A percentile compares a stretch with the other conserved stretches of the same genome.
Conservation (phyloP, 805 yeast genomes). For the Diddensiella transvaalensis region DNA sequence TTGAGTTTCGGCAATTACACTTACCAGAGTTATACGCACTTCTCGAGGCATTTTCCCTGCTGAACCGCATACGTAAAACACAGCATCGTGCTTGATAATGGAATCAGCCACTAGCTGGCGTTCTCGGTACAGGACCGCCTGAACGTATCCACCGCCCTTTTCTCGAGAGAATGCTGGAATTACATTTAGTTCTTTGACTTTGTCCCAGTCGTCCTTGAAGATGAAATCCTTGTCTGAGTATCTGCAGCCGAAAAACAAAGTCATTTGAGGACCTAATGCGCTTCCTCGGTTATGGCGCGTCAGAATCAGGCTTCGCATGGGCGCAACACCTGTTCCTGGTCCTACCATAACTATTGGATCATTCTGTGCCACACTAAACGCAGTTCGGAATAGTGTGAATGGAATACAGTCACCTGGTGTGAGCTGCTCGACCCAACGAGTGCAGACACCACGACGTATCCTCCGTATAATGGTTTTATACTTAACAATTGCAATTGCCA, state of each 20-base stretch:
- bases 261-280: constrained; percentile 28
- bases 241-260: constrained; percentile 76
- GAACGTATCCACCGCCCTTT: constrained; percentile 60
- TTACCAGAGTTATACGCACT: constrained; percentile 74
- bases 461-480: constrained; percentile 78
- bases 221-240: constrained; percentile 61
- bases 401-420: constrained; percentile 46
- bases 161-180: constrained; percentile 46
- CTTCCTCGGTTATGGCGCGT: constrained; percentile 13
- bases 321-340: constrained; percentile 98
- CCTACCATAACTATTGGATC: constrained; percentile 68
- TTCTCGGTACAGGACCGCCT: constrained; percentile 59
- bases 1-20: constrained; percentile 49
- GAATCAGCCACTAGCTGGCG: constrained; percentile 48
- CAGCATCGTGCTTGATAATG: constrained; percentile 52
- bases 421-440: constrained; percentile 64
- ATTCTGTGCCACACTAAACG: constrained; percentile 35
- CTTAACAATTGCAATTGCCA: constrained; percentile 80
- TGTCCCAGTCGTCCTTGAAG: constrained; percentile 54
- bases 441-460: constrained; percentile 75
- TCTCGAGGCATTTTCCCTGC: constrained; percentile 92
- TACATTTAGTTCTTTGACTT: constrained; percentile 38
- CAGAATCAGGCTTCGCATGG: constrained; percentile 70
- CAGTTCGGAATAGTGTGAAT: constrained; percentile 42
- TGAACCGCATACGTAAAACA: constrained; percentile 83